Base-by-base conservation (phyloP, 805 yeast genomes). In the Yarrowia sp. region DNA sequence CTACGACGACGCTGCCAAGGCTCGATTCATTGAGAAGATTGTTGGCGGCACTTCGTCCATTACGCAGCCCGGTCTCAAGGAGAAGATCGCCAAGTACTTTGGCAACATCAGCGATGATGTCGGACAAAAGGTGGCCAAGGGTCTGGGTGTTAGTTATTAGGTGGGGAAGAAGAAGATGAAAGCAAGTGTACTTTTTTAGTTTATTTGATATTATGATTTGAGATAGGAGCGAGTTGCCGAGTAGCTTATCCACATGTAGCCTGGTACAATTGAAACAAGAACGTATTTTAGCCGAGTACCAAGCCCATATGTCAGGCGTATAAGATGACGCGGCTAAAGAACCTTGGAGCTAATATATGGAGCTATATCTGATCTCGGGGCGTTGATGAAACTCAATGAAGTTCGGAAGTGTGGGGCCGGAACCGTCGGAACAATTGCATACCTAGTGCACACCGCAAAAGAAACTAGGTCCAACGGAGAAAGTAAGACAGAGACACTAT, bases 121-220 rank as follows among this genome's bases (percentile, higher is more conserved):
- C 21, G 63, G 63, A n/a, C 51, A 58, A 17, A 58, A 58, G 51
- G 22, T 58, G 17, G 63, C 63, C 28, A 58, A 58, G 51, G 63
- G 63, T 21, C 40, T 58, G 2, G 63, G 41, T 4, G 63, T 58
- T 3, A 17, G 17, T 11, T 54, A 54, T 19, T 54, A 46, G 35
- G 22, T 14, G 11, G n/a, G 26, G 8, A 35, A 35, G 38, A 16
- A 14, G n/a, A 14, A 3, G n/a, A n/a, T n/a, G n/a, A n/a, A n/a
- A n/a, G n/a, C n/a, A 8, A 24, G 16, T 19, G 43, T 16, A 10
- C 21, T 2, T 44, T 10, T 48, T 17, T 48, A 30, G 26, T 11
- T 19, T 12, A 48, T 19, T 17, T n/a, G 46, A 21, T 19, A 28
- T 33, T 33, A 33, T 14, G 38, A 33, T 16, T 2, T 4, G 38